Percentiles rank a stretch among this genome's conserved stretches.
phyloP scores from a whole-genome alignment of 2,329 filamentous ascomycete genomes.

The Fonsecaea erecta region DNA sequence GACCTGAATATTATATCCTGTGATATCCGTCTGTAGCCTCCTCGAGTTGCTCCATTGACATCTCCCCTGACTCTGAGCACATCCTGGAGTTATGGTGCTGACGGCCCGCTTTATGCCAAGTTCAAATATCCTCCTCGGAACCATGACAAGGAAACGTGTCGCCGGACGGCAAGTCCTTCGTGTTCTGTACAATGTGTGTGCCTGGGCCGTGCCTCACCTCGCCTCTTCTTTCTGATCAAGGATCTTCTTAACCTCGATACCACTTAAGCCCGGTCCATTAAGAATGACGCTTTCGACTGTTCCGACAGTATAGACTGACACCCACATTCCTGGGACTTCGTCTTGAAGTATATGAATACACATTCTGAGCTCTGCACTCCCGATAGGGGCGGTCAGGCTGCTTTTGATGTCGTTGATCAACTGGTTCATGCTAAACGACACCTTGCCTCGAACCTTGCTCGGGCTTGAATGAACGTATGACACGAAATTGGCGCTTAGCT shows the following conservation, averaged over 20 bases:
- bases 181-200: not conserved
- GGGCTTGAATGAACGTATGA: constrained; percentile 39
- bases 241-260: constrained; percentile 29
- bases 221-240: constrained; percentile 9
- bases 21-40: not conserved
- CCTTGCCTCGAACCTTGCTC: constrained; percentile 55
- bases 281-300: constrained; percentile 34
- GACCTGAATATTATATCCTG: not conserved
- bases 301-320: constrained; percentile 48
- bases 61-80: not conserved
- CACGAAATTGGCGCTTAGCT: constrained; percentile 40
- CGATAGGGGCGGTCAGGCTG: constrained; percentile 61
- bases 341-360: constrained; percentile 55
- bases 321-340: constrained; percentile 56
- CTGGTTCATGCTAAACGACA: constrained; percentile 68
- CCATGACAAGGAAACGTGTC: not conserved
- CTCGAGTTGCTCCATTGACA: not conserved
- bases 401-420: constrained; percentile 70
- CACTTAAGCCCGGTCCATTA: constrained; percentile 33
- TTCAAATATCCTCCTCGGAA: not conserved
- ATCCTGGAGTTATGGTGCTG: not conserved
- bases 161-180: not conserved
- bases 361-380: constrained; percentile 52
- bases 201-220: not conserved
- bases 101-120: not conserved